Evolutionary conservation across 2,329 filamentous ascomycete species (phyloP).

Genomic region (Fusarium cyanostomum): DNA sequence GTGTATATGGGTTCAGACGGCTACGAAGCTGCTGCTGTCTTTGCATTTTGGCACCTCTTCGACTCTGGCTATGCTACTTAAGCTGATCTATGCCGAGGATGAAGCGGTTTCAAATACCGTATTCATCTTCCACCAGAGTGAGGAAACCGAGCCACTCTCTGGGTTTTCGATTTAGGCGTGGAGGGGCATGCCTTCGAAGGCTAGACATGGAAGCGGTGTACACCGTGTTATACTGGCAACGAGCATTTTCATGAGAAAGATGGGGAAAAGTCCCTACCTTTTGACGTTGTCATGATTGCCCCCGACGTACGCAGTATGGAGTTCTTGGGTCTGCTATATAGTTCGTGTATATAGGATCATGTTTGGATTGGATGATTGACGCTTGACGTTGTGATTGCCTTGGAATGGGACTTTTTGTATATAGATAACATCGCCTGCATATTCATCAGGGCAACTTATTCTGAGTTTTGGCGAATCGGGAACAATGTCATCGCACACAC

Average conservation of each 20-base stretch:
- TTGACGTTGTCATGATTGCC: constrained; percentile 19
- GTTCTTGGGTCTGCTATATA: constrained; percentile 20
- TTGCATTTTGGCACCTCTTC: not conserved
- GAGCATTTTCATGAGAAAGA: not conserved
- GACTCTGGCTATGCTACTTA: not conserved
- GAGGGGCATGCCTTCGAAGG: no score
- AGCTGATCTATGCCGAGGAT: not conserved
- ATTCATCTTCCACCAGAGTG: not conserved
- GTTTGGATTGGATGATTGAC: not conserved
- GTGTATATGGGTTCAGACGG: not conserved
- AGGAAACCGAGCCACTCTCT: no score
- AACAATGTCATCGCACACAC: no score
- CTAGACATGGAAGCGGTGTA: not conserved
- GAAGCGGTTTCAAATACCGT: not conserved
- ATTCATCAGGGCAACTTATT: not conserved
- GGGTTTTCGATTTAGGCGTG: no score
- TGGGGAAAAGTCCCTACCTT: not conserved
- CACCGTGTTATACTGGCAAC: not conserved
- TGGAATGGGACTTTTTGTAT: constrained; percentile 5
- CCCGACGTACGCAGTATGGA: not conserved
- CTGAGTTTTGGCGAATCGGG: not conserved
- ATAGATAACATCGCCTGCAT: not conserved
- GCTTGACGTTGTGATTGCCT: not conserved
- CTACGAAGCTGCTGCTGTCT: not conserved
- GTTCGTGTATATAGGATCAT: constrained; percentile 13